These are phyloP conservation scores for Asterella californica DNA, from an alignment of 225 moss, liverwort and hornwort genomes.

Conservation along the genomic window DNA sequence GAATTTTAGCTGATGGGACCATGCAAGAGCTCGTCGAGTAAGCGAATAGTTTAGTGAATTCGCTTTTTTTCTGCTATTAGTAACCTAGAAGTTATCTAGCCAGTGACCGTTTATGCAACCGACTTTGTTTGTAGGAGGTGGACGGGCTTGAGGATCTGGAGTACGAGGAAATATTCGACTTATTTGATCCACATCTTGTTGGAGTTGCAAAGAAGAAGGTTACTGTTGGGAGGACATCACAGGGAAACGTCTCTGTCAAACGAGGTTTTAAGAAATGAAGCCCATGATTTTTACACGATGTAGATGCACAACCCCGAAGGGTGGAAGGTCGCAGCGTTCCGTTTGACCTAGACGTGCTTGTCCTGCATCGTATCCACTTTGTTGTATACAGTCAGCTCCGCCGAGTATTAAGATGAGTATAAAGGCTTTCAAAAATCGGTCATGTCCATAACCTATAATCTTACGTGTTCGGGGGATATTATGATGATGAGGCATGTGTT, in stretches of 20 bases:
- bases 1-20: not conserved
- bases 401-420: not conserved
- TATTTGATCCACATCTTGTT: constrained; percentile 86
- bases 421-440: not conserved
- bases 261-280: constrained; percentile 38
- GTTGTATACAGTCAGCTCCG: not conserved
- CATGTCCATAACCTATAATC: not conserved
- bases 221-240: not conserved
- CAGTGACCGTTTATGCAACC: not conserved
- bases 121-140: constrained; percentile 42
- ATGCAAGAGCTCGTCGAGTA: not conserved
- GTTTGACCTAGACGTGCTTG: not conserved
- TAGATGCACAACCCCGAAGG: not conserved
- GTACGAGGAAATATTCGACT: constrained; percentile 62
- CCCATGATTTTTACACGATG: not conserved
- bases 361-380: not conserved
- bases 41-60: too few species aligned
- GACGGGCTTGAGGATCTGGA: constrained; percentile 67
- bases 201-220: constrained; percentile 74
- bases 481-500: not conserved
- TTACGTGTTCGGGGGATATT: not conserved
- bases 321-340: not conserved
- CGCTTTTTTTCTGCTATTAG: not conserved
- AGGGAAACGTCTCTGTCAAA: not conserved
- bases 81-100: not conserved